These are phyloP conservation scores for Amylostereum chailletii DNA, from an alignment of 1,284 basidiomycete species.

Conservation along the genomic window DNA sequence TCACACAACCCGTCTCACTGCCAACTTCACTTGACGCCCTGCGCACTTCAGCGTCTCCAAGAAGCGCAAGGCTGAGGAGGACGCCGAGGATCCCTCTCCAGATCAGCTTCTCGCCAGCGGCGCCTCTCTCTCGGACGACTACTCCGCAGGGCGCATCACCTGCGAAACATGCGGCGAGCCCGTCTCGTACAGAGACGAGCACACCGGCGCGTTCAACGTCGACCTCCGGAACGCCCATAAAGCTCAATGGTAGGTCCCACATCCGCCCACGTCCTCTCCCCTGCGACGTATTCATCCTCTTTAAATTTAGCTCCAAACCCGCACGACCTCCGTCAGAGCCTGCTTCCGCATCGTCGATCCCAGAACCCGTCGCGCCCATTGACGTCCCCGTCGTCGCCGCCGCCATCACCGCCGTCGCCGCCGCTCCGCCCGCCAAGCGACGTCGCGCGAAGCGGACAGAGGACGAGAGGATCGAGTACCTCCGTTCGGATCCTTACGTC, in stretches of 20 bases:
- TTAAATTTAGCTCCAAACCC: conserved; percentile 1
- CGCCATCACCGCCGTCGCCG: conserved; percentile 13
- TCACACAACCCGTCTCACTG: too few relatives aligned
- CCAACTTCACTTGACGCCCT: too few relatives aligned
- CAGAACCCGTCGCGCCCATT: not conserved
- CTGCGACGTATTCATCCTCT: conserved; percentile 3
- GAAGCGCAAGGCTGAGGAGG: conserved; percentile 10
- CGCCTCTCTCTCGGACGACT: conserved; percentile 25
- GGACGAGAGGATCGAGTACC: conserved; percentile 68
- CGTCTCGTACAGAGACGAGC: conserved; percentile 57
- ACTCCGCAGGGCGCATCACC: conserved; percentile 50
- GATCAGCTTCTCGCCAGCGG: too few relatives aligned
- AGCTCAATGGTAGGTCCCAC: conserved; percentile 37
- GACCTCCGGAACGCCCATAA: conserved; percentile 65
- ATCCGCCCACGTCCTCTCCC: conserved; percentile 14
- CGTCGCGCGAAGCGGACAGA: conserved; percentile 71
- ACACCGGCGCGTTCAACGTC: conserved; percentile 50
- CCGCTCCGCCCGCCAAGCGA: conserved; percentile 28
- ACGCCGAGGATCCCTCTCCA: not conserved
- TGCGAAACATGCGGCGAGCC: conserved; percentile 53
- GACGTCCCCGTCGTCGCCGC: not conserved
- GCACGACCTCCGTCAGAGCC: conserved; percentile 4
- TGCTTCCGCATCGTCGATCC: conserved; percentile 2
- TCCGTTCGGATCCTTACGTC: conserved; percentile 66
- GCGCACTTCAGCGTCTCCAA: conserved; percentile 5